Conservation (phyloP, 306 rosid genomes). For the Vigna angularis region DNA sequence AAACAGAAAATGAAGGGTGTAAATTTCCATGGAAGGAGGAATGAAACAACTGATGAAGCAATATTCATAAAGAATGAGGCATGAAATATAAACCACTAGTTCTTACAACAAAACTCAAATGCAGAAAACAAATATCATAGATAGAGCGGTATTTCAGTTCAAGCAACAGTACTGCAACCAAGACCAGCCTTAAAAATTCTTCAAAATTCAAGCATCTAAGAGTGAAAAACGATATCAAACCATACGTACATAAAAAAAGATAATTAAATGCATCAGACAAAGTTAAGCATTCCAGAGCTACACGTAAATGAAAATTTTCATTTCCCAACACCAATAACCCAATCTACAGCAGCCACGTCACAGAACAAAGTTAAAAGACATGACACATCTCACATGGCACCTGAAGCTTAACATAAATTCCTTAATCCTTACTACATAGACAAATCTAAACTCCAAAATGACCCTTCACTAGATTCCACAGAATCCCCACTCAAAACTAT, state of each 20-base stretch:
- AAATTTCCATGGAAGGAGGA: background rate
- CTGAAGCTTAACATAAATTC: conserved; percentile 23
- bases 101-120: conserved; percentile 19
- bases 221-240: conserved; percentile 30
- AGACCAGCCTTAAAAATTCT: conserved; percentile 22
- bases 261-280: background rate
- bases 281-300: conserved; percentile 15
- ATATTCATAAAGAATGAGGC: conserved; percentile 15
- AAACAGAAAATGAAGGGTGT: background rate
- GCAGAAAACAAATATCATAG: background rate
- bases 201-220: conserved; percentile 37
- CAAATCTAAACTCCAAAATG: conserved; percentile 39
- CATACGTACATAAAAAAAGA: conserved; percentile 26
- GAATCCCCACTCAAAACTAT: conserved; percentile 23
- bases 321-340: conserved; percentile 32
- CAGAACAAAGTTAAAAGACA: conserved; percentile 23
- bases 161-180: conserved; percentile 34
- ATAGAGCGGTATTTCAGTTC: conserved; percentile 15
- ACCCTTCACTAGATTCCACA: conserved; percentile 46
- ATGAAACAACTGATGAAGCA: conserved; percentile 1
- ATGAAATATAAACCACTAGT: conserved; percentile 5
- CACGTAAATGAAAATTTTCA: background rate
- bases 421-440: conserved; percentile 30
- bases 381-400: background rate
- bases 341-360: conserved; percentile 34